A percentile compares a stretch with the other conserved stretches of the same genome.
Evolutionary conservation across 768 basidiomycete species (phyloP).

Genomic region (Clitopilus passeckerianus): DNA sequence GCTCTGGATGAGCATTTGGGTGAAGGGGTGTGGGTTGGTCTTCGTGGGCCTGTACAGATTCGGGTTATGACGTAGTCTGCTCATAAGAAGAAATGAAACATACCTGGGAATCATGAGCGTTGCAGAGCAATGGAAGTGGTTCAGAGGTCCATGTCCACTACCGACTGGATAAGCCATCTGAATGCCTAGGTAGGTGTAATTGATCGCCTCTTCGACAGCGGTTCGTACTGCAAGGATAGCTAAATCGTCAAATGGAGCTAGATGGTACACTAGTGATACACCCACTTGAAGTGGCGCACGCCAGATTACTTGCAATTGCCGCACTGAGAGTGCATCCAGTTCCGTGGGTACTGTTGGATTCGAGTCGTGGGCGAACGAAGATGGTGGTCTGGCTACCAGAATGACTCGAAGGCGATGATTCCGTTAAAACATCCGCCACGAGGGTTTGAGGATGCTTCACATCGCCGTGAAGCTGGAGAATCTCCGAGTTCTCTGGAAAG

Average conservation of each 20-base stretch:
- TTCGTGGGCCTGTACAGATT: conserved; percentile 42
- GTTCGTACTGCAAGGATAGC: conserved; percentile 37
- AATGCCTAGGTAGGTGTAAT: conserved; percentile 76
- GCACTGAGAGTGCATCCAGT: conserved; percentile 92
- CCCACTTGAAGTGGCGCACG: conserved; percentile 41
- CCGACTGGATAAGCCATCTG: conserved; percentile 65
- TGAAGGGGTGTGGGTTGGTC: conserved; percentile 65
- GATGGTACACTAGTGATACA: not conserved
- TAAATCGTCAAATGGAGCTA: not conserved
- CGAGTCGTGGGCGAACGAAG: conserved; percentile 56
- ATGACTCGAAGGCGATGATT: conserved; percentile 12
- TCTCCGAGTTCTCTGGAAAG: conserved; percentile 56
- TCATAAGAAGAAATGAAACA: not conserved
- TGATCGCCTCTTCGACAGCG: conserved; percentile 54
- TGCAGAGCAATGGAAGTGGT: conserved; percentile 69
- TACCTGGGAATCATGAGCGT: conserved; percentile 46
- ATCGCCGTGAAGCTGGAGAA: conserved; percentile 34
- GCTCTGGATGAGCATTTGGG: conserved; percentile 55
- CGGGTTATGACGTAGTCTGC: too few relatives aligned
- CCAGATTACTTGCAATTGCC: conserved; percentile 67
- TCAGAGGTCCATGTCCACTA: conserved; percentile 76
- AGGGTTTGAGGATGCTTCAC: conserved; percentile 20
- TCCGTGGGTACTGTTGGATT: conserved; percentile 78
- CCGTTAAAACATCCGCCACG: conserved; percentile 64
- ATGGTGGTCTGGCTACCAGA: conserved; percentile 29